These are phyloP conservation scores for Aegle marmelos DNA, from an alignment of 345 rosid species.

Conservation along the genomic window DNA sequence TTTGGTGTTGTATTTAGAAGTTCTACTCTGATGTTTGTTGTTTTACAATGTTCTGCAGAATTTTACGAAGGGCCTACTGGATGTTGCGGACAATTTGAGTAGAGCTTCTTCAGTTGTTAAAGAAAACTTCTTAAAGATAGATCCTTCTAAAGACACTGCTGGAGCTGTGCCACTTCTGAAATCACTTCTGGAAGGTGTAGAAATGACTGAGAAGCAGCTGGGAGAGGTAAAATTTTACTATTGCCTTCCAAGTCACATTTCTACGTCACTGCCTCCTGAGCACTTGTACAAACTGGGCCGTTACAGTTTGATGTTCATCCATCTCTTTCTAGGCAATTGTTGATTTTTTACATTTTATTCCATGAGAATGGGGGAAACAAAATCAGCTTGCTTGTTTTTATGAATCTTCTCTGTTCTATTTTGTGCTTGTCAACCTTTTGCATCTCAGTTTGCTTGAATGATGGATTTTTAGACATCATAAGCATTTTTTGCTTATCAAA, in stretches of 20 bases:
- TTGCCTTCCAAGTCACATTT: neutral
- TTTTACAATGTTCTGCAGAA: conserved; percentile 42
- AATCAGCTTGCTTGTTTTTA: neutral
- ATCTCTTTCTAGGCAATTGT: neutral
- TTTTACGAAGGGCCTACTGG: conserved; percentile 78
- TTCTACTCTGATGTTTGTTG: neutral
- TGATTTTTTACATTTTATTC: neutral
- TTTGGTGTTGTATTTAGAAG: conserved; percentile 2
- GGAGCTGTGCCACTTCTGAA: conserved; percentile 69
- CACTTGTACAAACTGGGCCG: neutral
- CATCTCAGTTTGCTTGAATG: neutral
- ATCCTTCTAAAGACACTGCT: conserved; percentile 49
- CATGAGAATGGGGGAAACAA: neutral
- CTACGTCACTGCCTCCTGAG: neutral
- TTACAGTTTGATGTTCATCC: neutral
- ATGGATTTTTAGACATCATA: neutral
- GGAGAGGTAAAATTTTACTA: conserved; percentile 44
- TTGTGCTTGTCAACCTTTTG: neutral
- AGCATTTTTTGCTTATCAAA: neutral
- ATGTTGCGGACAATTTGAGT: conserved; percentile 89
- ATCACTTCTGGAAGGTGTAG: conserved; percentile 90
- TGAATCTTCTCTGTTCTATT: neutral
- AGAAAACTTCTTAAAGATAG: conserved; percentile 66
- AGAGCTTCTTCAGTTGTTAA: conserved; percentile 91
- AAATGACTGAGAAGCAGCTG: conserved; percentile 96